Evolutionary conservation across 169 alveolate genomes (phyloP).

Genomic region (Eimeria mitis): DNA sequence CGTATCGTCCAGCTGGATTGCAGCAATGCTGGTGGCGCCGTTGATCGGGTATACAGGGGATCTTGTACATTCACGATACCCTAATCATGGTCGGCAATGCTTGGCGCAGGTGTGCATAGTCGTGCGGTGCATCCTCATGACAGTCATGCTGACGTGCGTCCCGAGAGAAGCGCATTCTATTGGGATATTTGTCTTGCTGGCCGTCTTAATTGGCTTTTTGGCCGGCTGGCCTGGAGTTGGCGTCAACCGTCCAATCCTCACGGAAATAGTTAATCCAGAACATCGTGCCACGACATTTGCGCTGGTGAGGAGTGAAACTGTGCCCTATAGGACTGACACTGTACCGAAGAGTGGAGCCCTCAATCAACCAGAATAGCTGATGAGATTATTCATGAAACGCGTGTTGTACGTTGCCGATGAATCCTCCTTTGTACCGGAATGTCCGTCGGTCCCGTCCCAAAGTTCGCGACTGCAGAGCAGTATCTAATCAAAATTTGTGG

Average conservation of each 20-base stretch:
- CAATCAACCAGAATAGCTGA: not conserved
- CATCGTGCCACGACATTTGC: slow-evolving; percentile 92
- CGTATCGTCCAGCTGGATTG: slow-evolving; percentile 89
- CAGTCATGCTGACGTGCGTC: slow-evolving; percentile 84
- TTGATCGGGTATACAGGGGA: slow-evolving; percentile 92
- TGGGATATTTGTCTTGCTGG: slow-evolving; percentile 82
- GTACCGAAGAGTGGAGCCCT: not conserved
- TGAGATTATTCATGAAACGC: not conserved
- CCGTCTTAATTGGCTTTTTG: slow-evolving; percentile 89
- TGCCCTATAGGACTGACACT: not conserved
- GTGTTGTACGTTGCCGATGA: not conserved
- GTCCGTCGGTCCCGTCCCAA: not conserved
- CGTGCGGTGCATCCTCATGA: slow-evolving; percentile 84
- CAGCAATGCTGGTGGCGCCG: slow-evolving; percentile 93
- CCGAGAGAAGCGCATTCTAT: slow-evolving; percentile 82
- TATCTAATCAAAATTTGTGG: not conserved
- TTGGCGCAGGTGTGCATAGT: slow-evolving; percentile 85
- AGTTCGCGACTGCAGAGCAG: not conserved
- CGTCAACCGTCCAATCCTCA: slow-evolving; percentile 92
- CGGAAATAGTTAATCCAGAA: slow-evolving; percentile 92
- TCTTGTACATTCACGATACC: slow-evolving; percentile 86
- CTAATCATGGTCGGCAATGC: slow-evolving; percentile 91
- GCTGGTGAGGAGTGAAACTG: slow-evolving; percentile 77
- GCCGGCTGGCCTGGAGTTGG: slow-evolving; percentile 94
- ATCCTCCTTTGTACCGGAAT: not conserved